Evolutionary conservation across 208 protist species (phyloP), one percentile per base, ranked within the genome.

Genomic region (Leishmania tarentolae): DNA sequence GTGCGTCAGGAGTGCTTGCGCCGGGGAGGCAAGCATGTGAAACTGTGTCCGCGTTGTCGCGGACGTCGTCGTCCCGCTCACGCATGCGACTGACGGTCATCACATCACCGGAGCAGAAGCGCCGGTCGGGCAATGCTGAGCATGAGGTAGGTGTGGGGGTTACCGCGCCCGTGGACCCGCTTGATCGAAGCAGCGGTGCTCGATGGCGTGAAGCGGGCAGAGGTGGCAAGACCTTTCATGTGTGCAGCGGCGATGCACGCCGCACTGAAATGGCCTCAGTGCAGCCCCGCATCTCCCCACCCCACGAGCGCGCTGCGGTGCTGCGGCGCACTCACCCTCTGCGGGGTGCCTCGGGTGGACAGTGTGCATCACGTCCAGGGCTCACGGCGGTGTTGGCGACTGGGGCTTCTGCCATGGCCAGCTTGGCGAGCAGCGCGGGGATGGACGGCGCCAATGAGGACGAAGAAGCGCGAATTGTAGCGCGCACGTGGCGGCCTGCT

Each of bases 51-150:
- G 17, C 52, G 37, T 11, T 6, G 50, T 1, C 44, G 15, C 3
- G 59, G 61, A 69, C 52, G 57, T n/a, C 40, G 42, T 68, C 61
- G 44, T 24, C 37, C 9, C 65, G 74, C 2, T 46, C 71, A 24
- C 80, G 75, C 3, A 0, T 84, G 31, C 80, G 75, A 8, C 47
- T 84, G 31, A 65, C 66, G 24, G 42, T 72, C 24, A 84, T 84
- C 57, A 76, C 80, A 4, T 84, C 80, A 1, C 68, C 80, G 19
- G 53, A 66, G 40, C 66, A 56, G 3, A 47, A 53, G 35, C 69
- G 75, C 17, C 31, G 46, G 35, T 47, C 66, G 52, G 47, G 31
- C 72, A 19, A 31, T 1, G 42, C n/a, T 61, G 72, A 46, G 47
- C 47, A n/a, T 76, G 52, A 35, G 52, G 31, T 76, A 24, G 52